These are phyloP conservation scores for Globisporangium camurandrum DNA, from an alignment of 352 stramenopile genomes.

Conservation along the genomic window DNA sequence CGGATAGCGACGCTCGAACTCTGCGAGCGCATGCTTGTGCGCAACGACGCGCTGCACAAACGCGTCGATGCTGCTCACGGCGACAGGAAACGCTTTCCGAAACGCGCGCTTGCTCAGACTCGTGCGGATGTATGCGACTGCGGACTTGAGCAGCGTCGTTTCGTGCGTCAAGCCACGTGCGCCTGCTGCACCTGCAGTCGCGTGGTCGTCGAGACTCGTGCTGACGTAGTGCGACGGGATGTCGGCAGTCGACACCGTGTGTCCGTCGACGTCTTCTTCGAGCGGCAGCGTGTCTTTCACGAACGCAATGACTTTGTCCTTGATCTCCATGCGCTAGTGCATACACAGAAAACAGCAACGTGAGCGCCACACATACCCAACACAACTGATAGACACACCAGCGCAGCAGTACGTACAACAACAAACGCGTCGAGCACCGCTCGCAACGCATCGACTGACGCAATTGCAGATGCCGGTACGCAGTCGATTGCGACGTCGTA, in stretches of 20 bases:
- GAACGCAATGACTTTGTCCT: constrained; percentile 67
- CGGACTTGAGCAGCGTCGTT: constrained; percentile 47
- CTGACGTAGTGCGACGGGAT: constrained; percentile 47
- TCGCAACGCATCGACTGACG: constrained; percentile 36
- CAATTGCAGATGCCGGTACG: constrained; percentile 30
- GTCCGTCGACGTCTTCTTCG: constrained; percentile 18
- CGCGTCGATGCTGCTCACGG: constrained; percentile 40
- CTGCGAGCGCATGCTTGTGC: constrained; percentile 22
- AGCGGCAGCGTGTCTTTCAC: constrained; percentile 48
- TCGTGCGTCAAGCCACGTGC: constrained; percentile 34
- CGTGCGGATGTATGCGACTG: constrained; percentile 43
- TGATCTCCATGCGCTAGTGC: constrained; percentile 38
- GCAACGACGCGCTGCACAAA: constrained; percentile 38
- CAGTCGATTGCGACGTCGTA: constrained; percentile 60
- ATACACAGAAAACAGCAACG: not conserved
- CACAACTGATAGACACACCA: not conserved
- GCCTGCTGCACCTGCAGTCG: not conserved
- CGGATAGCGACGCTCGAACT: constrained; percentile 44
- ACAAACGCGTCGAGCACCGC: constrained; percentile 47
- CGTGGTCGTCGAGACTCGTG: constrained; percentile 47
- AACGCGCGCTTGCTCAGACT: constrained; percentile 51
- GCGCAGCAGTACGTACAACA: constrained; percentile 18
- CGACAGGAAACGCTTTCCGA: constrained; percentile 36
- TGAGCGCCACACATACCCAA: not conserved
- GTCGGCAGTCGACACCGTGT: constrained; percentile 26